A percentile compares a stretch with the other conserved stretches of the same genome.
phyloP scores from a whole-genome alignment of 257 asterid genomes.

The Fraxinus americana region DNA sequence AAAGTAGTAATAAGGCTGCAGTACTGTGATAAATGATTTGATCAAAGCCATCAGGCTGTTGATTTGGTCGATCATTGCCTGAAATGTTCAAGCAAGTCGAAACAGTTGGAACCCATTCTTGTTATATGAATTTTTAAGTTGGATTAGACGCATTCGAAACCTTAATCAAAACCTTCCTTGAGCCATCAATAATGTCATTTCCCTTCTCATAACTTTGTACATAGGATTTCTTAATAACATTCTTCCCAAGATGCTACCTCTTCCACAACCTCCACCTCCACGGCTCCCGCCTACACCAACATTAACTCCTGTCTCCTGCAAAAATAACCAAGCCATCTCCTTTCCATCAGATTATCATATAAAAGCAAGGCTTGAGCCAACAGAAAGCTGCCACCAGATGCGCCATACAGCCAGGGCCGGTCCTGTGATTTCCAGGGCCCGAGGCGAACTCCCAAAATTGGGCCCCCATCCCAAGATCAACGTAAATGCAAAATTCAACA shows the following conservation, averaged over 20 bases:
- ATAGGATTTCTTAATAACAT: slow-evolving; percentile 8
- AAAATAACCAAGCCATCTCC: slow-evolving; percentile 43
- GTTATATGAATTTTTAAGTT: background rate
- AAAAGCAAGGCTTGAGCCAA: slow-evolving; percentile 33
- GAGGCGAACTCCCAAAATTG: no score
- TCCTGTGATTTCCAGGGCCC: no score
- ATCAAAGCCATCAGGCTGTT: slow-evolving; percentile 18
- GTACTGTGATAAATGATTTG: background rate
- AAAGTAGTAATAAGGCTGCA: background rate
- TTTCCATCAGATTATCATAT: slow-evolving; percentile 33
- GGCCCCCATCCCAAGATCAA: no score
- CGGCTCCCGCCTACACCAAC: slow-evolving; percentile 20
- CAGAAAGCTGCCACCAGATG: no score
- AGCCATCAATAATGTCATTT: no score
- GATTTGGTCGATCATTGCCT: slow-evolving; percentile 25
- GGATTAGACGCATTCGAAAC: background rate
- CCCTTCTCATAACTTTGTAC: no score
- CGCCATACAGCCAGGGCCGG: slow-evolving; percentile 20
- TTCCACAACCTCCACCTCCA: slow-evolving; percentile 18
- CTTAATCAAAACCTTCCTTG: slow-evolving; percentile 42
- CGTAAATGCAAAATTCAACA: no score
- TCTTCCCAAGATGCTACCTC: slow-evolving; percentile 33
- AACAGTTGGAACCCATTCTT: slow-evolving; percentile 21
- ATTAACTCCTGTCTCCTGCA: slow-evolving; percentile 34
- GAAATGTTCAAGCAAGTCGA: slow-evolving; percentile 36